Percentiles rank a stretch among this genome's conserved stretches.
Evolutionary conservation across 2,329 filamentous ascomycete species (phyloP).

Genomic region (Teratosphaeria pseudoeucalypti): DNA sequence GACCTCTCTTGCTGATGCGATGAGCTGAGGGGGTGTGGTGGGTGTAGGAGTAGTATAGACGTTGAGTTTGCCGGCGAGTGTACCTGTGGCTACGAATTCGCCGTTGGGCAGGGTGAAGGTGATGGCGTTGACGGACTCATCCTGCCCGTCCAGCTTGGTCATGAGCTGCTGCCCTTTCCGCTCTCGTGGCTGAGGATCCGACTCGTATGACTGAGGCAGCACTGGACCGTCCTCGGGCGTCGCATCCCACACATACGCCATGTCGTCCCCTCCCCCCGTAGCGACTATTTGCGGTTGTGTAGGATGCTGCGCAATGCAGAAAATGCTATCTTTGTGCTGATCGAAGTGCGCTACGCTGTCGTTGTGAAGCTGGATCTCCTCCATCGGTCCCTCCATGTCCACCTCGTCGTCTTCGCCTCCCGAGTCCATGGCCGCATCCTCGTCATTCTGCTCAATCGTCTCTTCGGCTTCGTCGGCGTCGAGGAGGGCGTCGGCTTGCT

Average conservation of each 20-base stretch:
- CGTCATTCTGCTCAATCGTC: constrained; percentile 50
- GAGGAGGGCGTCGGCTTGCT: constrained; percentile 59
- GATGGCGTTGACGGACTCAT: constrained; percentile 80
- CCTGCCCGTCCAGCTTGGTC: constrained; percentile 76
- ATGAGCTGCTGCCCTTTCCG: constrained; percentile 53
- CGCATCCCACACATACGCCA: constrained; percentile 76
- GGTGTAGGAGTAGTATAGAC: constrained; percentile 32
- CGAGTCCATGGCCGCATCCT: constrained; percentile 72
- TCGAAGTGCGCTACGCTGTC: constrained; percentile 93
- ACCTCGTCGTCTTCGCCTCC: constrained; percentile 50
- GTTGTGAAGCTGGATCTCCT: constrained; percentile 75
- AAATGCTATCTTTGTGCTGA: constrained; percentile 79
- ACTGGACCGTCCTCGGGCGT: constrained; percentile 54
- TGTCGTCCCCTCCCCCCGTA: constrained; percentile 78
- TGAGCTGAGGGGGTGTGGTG: constrained; percentile 37
- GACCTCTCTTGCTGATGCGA: constrained; percentile 77
- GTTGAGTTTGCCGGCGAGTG: constrained; percentile 73
- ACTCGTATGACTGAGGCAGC: constrained; percentile 66
- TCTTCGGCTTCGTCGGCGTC: constrained; percentile 72
- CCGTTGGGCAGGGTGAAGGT: constrained; percentile 74
- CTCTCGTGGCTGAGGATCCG: constrained; percentile 49
- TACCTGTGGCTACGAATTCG: constrained; percentile 75
- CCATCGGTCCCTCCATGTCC: constrained; percentile 20
- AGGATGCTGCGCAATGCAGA: constrained; percentile 90
- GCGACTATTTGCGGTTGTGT: constrained; percentile 65